Evolutionary conservation across 805 yeast species (phyloP).

Genomic region (Saccharomyces mikatae): DNA sequence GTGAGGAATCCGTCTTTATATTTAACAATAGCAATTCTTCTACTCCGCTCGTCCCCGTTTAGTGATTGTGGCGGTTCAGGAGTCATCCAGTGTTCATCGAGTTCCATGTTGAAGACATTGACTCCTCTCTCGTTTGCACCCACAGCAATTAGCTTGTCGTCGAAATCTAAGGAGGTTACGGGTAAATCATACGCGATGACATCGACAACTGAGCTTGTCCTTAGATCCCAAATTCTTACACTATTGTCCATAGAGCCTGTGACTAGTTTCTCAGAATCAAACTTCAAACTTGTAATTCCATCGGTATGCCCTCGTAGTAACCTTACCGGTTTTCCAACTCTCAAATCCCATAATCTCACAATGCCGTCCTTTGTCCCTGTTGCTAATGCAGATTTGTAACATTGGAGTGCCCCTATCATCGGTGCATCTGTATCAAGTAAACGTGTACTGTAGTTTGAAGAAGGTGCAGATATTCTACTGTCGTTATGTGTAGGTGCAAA

Average conservation of each 20-base stretch:
- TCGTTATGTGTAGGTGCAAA: conserved; percentile 10
- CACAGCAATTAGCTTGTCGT: conserved; percentile 46
- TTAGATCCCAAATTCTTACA: conserved; percentile 61
- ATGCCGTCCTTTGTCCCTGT: conserved; percentile 71
- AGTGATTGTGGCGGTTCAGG: conserved; percentile 27
- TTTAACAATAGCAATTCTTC: conserved; percentile 35
- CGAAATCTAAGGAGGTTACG: conserved; percentile 50
- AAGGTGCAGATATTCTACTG: conserved; percentile 3
- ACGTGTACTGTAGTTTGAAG: conserved; percentile 2
- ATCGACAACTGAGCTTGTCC: conserved; percentile 55
- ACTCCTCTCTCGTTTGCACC: conserved; percentile 41
- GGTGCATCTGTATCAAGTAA: conserved; percentile 23
- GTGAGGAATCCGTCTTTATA: conserved; percentile 58
- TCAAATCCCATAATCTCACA: conserved; percentile 67
- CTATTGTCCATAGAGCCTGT: conserved; percentile 60
- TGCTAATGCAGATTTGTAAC: conserved; percentile 67
- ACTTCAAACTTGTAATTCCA: conserved; percentile 57
- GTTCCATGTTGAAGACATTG: conserved; percentile 49
- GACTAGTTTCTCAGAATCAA: conserved; percentile 52
- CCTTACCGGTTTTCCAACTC: conserved; percentile 59
- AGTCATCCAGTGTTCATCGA: conserved; percentile 41
- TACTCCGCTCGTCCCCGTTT: conserved; percentile 1
- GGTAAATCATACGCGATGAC: conserved; percentile 54
- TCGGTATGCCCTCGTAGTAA: conserved; percentile 59
- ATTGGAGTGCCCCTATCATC: conserved; percentile 59